phyloP scores from a whole-genome alignment of 306 rosid species.

The Gillenia trifoliata region DNA sequence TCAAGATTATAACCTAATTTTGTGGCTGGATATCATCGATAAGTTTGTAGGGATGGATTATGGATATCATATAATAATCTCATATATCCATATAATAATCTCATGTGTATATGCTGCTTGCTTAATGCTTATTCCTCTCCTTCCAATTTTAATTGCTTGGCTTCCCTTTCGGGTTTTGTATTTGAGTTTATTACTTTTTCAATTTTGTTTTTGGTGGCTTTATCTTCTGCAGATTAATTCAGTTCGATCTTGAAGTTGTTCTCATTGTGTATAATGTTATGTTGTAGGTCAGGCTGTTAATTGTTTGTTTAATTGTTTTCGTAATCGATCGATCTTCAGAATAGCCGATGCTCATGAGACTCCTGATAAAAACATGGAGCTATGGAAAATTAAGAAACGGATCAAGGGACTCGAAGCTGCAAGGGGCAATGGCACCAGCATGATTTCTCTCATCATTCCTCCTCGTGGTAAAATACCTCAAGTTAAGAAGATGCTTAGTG shows the following conservation, averaged over 20 bases:
- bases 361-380: conserved; percentile 45
- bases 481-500: conserved; percentile 38
- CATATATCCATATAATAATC: too few species aligned
- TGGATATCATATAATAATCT: too few species aligned
- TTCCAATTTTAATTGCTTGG: too few species aligned
- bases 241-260: background rate
- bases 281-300: background rate
- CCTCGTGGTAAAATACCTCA: conserved; percentile 49
- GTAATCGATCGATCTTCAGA: background rate
- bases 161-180: too few species aligned
- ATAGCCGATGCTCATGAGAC: conserved; percentile 49
- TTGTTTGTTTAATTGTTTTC: background rate
- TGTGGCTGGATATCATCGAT: too few species aligned
- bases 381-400: conserved; percentile 59
- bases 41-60: too few species aligned
- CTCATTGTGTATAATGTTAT: background rate
- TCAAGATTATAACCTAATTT: too few species aligned
- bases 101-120: too few species aligned
- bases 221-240: background rate
- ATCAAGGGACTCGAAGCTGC: conserved; percentile 55
- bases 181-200: too few species aligned
- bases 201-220: too few species aligned
- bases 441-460: conserved; percentile 59
- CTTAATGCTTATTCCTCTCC: too few species aligned
- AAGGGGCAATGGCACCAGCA: conserved; percentile 58